A percentile compares a stretch with the other conserved stretches of the same genome.
Evolutionary conservation across 805 yeast species (phyloP).

Genomic region (Tanozyma kutaoensis): DNA sequence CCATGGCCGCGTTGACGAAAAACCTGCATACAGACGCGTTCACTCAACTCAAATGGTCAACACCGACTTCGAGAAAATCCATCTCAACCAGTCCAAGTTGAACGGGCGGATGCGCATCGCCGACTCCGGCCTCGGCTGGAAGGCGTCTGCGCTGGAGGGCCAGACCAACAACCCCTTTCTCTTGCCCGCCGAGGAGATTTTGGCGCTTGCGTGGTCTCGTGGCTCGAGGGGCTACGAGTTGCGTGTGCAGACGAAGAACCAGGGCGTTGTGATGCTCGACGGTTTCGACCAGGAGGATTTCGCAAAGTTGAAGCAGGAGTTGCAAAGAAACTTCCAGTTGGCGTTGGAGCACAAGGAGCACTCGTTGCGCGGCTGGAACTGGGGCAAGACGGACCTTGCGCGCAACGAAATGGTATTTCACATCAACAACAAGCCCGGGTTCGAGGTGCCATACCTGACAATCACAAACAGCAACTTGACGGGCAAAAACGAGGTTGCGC

Average conservation of each 20-base stretch:
- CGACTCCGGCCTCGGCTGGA: slow-evolving; percentile 98
- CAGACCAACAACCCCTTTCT: slow-evolving; percentile 56
- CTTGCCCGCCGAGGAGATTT: slow-evolving; percentile 75
- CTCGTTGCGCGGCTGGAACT: slow-evolving; percentile 95
- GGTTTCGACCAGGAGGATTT: slow-evolving; percentile 86
- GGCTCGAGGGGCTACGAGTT: slow-evolving; percentile 88
- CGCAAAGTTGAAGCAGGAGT: slow-evolving; percentile 65
- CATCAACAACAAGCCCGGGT: slow-evolving; percentile 77
- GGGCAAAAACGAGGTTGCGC: slow-evolving; percentile 86
- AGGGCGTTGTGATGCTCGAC: slow-evolving; percentile 77
- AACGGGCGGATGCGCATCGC: slow-evolving; percentile 91
- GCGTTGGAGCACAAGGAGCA: slow-evolving; percentile 79
- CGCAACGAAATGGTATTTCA: slow-evolving; percentile 82
- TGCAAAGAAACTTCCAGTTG: slow-evolving; percentile 62
- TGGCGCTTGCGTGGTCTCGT: slow-evolving; percentile 79
- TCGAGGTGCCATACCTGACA: slow-evolving; percentile 76
- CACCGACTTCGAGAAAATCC: slow-evolving; percentile 82
- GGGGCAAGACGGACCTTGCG: slow-evolving; percentile 93
- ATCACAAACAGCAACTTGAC: slow-evolving; percentile 81
- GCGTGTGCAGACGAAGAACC: slow-evolving; percentile 77
- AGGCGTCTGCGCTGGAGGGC: slow-evolving; percentile 38
- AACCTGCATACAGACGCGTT: too few species aligned
- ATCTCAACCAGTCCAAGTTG: slow-evolving; percentile 71
- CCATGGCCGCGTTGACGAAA: too few species aligned
- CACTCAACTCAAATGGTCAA: too few species aligned